Evolutionary conservation across 139 green algal genomes (phyloP).

Genomic region (Medakamo hakoo): DNA sequence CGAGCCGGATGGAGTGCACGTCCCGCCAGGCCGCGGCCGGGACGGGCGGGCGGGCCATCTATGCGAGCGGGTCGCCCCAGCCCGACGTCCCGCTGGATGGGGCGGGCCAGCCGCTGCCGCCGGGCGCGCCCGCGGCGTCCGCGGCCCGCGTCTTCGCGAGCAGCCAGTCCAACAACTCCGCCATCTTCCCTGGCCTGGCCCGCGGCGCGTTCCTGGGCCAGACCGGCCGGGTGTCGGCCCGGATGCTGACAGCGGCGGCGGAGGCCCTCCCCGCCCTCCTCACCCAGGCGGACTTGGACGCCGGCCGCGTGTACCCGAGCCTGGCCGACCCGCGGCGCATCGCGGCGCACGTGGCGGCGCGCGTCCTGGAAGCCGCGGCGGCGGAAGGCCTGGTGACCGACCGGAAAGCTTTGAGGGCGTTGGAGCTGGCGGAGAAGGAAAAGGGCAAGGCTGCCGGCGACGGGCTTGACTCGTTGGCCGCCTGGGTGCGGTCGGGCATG

Average conservation of each 20-base stretch:
- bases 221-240: conserved; percentile 22
- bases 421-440: background rate
- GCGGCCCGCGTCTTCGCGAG: conserved; percentile 1
- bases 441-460: background rate
- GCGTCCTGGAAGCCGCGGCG: conserved; percentile 36
- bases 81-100: conserved; percentile 26
- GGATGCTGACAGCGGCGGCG: conserved; percentile 50
- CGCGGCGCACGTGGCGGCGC: conserved; percentile 26
- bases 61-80: conserved; percentile 54
- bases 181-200: conserved; percentile 47
- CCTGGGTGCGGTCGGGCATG: conserved; percentile 14
- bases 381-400: conserved; percentile 29
- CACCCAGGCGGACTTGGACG: conserved; percentile 27
- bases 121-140: conserved; percentile 11
- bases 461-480: conserved; percentile 4
- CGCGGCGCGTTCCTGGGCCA: conserved; percentile 27
- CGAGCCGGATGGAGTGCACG: conserved; percentile 70
- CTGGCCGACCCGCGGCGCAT: conserved; percentile 21
- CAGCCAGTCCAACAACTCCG: conserved; percentile 67
- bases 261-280: conserved; percentile 31
- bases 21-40: conserved; percentile 38
- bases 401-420: background rate
- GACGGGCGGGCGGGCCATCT: conserved; percentile 41
- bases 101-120: too few relatives aligned
- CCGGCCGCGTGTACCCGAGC: conserved; percentile 22